Evolutionary conservation across 768 basidiomycete genomes (phyloP), one percentile per base, ranked within the genome.

Genomic region (Dendrothele bispora): DNA sequence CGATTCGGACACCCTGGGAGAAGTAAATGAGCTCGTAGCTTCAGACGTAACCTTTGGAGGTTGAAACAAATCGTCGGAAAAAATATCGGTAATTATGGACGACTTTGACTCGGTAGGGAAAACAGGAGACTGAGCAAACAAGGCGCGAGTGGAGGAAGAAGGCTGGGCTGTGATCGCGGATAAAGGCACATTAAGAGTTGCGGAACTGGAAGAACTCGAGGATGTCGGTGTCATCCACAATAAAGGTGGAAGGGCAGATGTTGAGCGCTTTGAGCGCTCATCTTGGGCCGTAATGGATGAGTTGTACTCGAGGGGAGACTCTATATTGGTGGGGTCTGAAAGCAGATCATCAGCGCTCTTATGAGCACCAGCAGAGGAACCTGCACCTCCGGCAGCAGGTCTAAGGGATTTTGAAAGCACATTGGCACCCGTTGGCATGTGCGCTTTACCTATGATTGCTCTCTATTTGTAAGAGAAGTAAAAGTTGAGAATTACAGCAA

Each of bases 211-310:
- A 4, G 76, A 68, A 11, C n/a, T n/a, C n/a, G 76, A 64, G 8
- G 77, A 76, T 6, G 79, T 67, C 39, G 87, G 78, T 11, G 88
- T 88, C 88, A 91, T 91, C 88, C 88, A 91, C 32, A 90, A 67
- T 32, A 88, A 88, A 2, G 88, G 87, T 38, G 84, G 84, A 32
- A 89, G 67, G 48, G 78, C 77, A 25, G 72, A 57, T 51, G 71
- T 69, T 39, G 76, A 74, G 57, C 77, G 80, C 57, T 84, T 69
- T 39, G 76, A 74, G 57, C 77, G 80, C 57, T 84, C 80, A 60
- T 68, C 62, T 55, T 72, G 57, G 45, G 62, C 65, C 30, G 63
- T 55, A 55, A 56, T 62, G 48, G 49, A 53, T 46, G 58, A 37
- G 15, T 11, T 14, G 60, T 51, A 52, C n/a, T 56, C 57, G 36